Percentiles rank a stretch among this genome's conserved stretches.
These are phyloP conservation scores for Clarireedia homoeocarpa DNA, from an alignment of 2,329 filamentous ascomycete species.

Conservation along the genomic window DNA sequence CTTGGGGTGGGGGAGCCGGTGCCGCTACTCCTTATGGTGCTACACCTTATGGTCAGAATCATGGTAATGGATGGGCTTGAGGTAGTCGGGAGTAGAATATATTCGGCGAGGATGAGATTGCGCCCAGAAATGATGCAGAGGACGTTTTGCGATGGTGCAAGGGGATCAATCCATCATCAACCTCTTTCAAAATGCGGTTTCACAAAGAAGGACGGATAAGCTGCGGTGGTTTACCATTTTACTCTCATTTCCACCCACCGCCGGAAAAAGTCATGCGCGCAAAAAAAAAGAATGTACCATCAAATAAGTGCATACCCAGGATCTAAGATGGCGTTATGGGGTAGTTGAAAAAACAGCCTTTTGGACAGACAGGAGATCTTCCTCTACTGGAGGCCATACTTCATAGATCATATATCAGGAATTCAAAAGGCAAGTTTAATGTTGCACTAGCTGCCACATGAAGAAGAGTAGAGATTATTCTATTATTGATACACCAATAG, in stretches of 20 bases:
- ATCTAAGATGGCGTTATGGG: not conserved
- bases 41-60: constrained; percentile 46
- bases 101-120: not conserved
- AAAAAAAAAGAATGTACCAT: not conserved
- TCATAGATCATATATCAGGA: too few relatives aligned
- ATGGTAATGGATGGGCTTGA: constrained; percentile 23
- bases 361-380: not conserved
- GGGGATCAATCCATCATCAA: too few relatives aligned
- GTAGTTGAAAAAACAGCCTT: not conserved
- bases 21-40: constrained; percentile 50
- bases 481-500: too few relatives aligned
- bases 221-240: not conserved
- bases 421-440: too few relatives aligned
- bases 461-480: too few relatives aligned
- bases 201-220: too few relatives aligned
- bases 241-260: not conserved
- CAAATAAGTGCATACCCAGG: not conserved
- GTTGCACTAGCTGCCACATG: too few relatives aligned
- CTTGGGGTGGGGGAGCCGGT: constrained; percentile 55
- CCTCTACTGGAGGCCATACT: too few relatives aligned
- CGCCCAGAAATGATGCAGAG: too few relatives aligned
- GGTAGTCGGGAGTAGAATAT: not conserved
- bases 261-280: not conserved
- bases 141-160: too few relatives aligned
- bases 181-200: too few relatives aligned